Evolutionary conservation across 495 filamentous ascomycete genomes (phyloP).

Genomic region (Cenococcum geophilum): DNA sequence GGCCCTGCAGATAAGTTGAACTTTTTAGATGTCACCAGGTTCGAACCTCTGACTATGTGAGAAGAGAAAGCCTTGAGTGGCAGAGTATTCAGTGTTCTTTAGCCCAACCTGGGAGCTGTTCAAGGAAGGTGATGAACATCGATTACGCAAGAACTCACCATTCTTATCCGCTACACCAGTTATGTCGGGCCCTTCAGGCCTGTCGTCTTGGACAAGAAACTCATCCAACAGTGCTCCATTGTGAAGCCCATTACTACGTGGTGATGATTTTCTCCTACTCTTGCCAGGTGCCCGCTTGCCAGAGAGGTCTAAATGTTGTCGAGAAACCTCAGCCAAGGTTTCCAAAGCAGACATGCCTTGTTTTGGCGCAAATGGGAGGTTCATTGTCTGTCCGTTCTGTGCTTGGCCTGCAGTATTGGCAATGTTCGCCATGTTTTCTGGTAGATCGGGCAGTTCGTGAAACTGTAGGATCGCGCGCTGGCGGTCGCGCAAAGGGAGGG

Average conservation of each 20-base stretch:
- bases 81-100: no score
- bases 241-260: conserved; percentile 8
- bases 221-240: conserved; percentile 22
- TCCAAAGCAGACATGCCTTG: conserved; percentile 69
- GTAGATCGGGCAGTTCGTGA: conserved; percentile 42
- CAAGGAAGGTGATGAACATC: neutral
- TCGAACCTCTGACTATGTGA: no score
- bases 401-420: neutral
- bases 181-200: conserved; percentile 16
- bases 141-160: conserved; percentile 12
- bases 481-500: conserved; percentile 59
- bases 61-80: no score
- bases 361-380: conserved; percentile 30
- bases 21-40: no score
- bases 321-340: conserved; percentile 74
- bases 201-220: conserved; percentile 29
- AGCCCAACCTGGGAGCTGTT: neutral
- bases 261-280: conserved; percentile 15
- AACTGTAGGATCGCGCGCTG: conserved; percentile 59
- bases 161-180: conserved; percentile 1
- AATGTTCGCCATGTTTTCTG: conserved; percentile 16
- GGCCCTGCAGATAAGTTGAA: no score
- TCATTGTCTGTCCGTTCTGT: conserved; percentile 25
- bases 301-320: conserved; percentile 47
- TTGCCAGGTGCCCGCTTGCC: conserved; percentile 20